Evolutionary conservation across 352 stramenopile species (phyloP).

Genomic region (Albugo candida): DNA sequence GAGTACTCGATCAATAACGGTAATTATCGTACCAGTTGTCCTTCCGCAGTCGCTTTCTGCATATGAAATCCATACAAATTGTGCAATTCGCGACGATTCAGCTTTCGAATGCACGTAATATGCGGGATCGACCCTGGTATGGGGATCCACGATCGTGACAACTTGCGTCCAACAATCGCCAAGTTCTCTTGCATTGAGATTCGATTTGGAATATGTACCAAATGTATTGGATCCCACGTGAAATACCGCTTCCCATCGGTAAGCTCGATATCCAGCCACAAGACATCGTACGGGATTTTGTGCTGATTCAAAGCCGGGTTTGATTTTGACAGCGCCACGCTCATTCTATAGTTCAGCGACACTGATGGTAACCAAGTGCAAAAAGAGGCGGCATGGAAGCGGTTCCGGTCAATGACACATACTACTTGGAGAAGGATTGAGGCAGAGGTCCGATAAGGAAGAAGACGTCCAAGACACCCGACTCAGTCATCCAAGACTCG

Average conservation of each 20-base stretch:
- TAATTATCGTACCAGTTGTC: slow-evolving; percentile 61
- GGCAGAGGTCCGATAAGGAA: slow-evolving; percentile 82
- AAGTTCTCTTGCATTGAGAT: slow-evolving; percentile 89
- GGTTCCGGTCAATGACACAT: slow-evolving; percentile 84
- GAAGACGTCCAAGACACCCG: slow-evolving; percentile 94
- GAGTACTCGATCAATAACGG: slow-evolving; percentile 16
- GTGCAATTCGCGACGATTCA: slow-evolving; percentile 91
- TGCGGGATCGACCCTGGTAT: slow-evolving; percentile 93
- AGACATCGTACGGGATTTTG: slow-evolving; percentile 97
- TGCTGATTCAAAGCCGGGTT: slow-evolving; percentile 87
- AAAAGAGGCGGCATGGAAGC: slow-evolving; percentile 91
- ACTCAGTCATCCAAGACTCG: slow-evolving; percentile 88
- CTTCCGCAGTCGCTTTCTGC: slow-evolving; percentile 90
- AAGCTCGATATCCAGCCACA: slow-evolving; percentile 99
- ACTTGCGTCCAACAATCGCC: slow-evolving; percentile 87
- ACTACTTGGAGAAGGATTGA: slow-evolving; percentile 78
- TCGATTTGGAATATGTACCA: slow-evolving; percentile 91
- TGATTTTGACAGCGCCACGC: slow-evolving; percentile 78
- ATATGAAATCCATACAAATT: slow-evolving; percentile 99
- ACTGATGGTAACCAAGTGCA: slow-evolving; percentile 96
- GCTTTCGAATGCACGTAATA: slow-evolving; percentile 86
- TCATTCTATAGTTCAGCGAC: slow-evolving; percentile 99
- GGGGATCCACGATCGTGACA: slow-evolving; percentile 98
- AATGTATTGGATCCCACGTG: slow-evolving; percentile 94
- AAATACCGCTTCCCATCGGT: slow-evolving; percentile 96